Conservation (phyloP, 2,329 filamentous ascomycete species). For the Monosporascus sp. region DNA sequence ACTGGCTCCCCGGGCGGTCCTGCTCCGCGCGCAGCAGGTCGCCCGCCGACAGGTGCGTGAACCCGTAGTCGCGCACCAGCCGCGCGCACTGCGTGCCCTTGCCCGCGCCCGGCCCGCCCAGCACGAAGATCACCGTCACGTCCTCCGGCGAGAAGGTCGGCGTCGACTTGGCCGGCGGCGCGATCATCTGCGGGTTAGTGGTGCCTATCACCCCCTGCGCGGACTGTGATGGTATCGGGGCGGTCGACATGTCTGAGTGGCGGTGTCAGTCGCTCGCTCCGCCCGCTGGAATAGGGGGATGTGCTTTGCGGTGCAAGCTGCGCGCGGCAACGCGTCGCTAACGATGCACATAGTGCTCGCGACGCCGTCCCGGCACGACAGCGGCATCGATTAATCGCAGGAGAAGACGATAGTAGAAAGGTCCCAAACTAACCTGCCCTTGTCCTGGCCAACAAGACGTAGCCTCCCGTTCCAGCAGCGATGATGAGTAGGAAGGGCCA, state of each 20-base stretch:
- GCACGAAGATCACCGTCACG: constrained; percentile 92
- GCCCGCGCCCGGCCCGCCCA: constrained; percentile 90
- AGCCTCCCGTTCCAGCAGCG: constrained; percentile 41
- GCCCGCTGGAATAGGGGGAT: no score
- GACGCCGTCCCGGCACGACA: neutral
- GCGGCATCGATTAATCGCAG: neutral
- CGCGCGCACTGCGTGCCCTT: constrained; percentile 95
- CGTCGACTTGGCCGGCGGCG: constrained; percentile 34
- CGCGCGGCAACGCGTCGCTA: no score
- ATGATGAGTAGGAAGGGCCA: constrained; percentile 52
- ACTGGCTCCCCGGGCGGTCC: constrained; percentile 76
- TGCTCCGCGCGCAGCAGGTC: constrained; percentile 94
- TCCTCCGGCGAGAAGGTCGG: constrained; percentile 70
- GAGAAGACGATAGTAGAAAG: neutral
- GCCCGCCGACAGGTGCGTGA: constrained; percentile 88
- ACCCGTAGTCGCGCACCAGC: constrained; percentile 81
- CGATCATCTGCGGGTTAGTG: constrained; percentile 22
- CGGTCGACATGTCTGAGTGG: neutral
- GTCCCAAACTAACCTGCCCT: constrained; percentile 38
- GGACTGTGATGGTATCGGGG: neutral
- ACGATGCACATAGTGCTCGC: no score
- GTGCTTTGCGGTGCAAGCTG: no score
- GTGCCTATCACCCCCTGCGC: no score
- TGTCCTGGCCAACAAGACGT: constrained; percentile 43
- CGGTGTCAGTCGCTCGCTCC: no score